phyloP scores from a whole-genome alignment of 2,329 filamentous ascomycete species.

The Arthroderma uncinatum region DNA sequence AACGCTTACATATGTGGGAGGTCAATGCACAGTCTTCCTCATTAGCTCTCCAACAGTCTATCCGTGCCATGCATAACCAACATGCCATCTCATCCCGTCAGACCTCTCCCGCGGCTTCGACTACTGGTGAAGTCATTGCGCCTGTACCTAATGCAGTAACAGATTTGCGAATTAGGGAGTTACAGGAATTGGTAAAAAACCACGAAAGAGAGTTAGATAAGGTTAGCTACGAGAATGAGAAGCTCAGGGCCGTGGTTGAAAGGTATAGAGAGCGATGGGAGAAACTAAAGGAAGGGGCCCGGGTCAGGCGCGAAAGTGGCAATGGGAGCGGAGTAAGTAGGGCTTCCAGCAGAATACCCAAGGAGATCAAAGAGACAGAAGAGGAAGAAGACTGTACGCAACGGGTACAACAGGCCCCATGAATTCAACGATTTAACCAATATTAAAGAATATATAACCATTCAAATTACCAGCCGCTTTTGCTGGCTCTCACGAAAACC shows the following conservation, averaged over 20 bases:
- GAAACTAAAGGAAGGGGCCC: slow-evolving; percentile 55
- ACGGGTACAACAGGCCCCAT: not conserved
- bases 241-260: slow-evolving; percentile 43
- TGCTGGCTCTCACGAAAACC: not conserved
- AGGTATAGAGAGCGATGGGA: slow-evolving; percentile 57
- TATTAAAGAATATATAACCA: not conserved
- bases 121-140: slow-evolving; percentile 11
- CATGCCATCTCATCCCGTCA: slow-evolving; percentile 20
- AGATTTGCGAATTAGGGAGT: slow-evolving; percentile 49
- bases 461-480: not conserved
- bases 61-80: slow-evolving; percentile 40
- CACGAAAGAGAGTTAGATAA: slow-evolving; percentile 52
- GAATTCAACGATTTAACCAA: not conserved
- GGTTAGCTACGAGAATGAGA: slow-evolving; percentile 51
- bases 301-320: slow-evolving; percentile 29
- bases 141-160: slow-evolving; percentile 23
- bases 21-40: slow-evolving; percentile 80
- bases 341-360: not conserved
- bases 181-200: slow-evolving; percentile 55
- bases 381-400: not conserved
- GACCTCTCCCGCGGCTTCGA: slow-evolving; percentile 23
- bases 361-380: not conserved
- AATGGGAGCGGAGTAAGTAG: slow-evolving; percentile 7
- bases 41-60: slow-evolving; percentile 75
- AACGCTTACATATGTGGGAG: slow-evolving; percentile 85